Base-by-base conservation (phyloP, 192 early-diverging fungal genomes). In the Dimargaris cristalligena region DNA sequence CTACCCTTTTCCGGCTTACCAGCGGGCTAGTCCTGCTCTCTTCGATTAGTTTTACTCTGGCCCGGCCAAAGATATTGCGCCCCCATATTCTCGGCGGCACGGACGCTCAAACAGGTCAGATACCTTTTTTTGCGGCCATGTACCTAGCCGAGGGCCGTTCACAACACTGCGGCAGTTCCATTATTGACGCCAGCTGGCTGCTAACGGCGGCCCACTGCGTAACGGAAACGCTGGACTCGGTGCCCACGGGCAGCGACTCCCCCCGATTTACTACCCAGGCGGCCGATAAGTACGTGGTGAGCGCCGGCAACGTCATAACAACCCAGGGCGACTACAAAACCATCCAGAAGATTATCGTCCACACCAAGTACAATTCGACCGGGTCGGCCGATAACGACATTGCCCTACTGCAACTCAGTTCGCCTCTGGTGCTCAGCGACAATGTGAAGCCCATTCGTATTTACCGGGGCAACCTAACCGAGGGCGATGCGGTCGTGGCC, bases 181-280 rank as follows among this genome's bases (percentile, higher is more conserved):
- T 74, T 47, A 65, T 77, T 29, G 62, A 62, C 22, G 54, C 62
- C 25, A 41, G 65, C 25, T 70, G 65, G 63, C 62, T 77, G 25
- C 51, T 77, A n/a, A 77, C 75, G 0, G 75, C 75, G 6, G 75
- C 75, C 0, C 75, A 77, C 60, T 77, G 75, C 48, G 67, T 77
- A 55, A 66, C 66, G 34, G n/a, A 50, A 50, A 29, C 29, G 11
- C 2, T 1, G 51, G 22, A 14, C 30, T 22, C 14, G 3, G 26
- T 16, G 2, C 16, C 51, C 4, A 1, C 26, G 1, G 18, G 3
- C 14, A 23, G 16, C 1, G 4, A 29, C 3, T 30, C 54, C 6
- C 6, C 31, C n/a, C 34, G 18, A 2, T 29, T 9, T 11, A 20
- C 31, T 2, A 38, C 14, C 29, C 2, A 2, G 54, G 26, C 34